phyloP scores from a whole-genome alignment of 331 rosid species.

The Acacia concinna region DNA sequence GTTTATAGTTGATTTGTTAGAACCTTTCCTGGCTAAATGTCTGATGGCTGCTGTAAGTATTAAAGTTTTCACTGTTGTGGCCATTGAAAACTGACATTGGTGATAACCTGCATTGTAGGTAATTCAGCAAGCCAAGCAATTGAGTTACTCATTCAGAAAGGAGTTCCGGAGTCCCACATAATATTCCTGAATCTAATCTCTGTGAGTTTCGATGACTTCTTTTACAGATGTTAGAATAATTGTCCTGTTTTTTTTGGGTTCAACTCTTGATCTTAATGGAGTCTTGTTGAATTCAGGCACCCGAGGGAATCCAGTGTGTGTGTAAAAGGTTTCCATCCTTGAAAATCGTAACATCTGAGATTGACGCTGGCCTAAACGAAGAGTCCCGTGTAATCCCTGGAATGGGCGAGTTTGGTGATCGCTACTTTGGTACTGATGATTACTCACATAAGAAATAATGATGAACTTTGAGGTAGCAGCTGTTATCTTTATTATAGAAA shows the following conservation, averaged over 20 bases:
- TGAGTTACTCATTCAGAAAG: constrained; percentile 83
- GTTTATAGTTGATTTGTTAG: neutral
- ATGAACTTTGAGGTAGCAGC: neutral
- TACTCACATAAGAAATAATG: neutral
- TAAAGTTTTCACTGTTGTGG: neutral
- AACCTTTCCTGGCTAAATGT: neutral
- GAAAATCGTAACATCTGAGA: constrained; percentile 97
- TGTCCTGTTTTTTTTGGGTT: neutral
- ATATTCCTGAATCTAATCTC: constrained; percentile 93
- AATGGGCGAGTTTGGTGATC: constrained; percentile 95
- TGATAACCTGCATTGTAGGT: constrained; percentile 48
- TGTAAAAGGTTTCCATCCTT: constrained; percentile 81
- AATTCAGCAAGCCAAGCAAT: constrained; percentile 97
- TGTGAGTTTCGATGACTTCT: constrained; percentile 54
- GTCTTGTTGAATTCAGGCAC: constrained; percentile 59
- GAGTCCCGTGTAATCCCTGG: constrained; percentile 95
- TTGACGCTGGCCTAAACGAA: constrained; percentile 72
- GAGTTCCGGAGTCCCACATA: constrained; percentile 92
- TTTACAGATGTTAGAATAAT: neutral
- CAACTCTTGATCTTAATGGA: neutral
- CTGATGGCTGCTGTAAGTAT: neutral
- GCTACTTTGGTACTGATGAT: constrained; percentile 92
- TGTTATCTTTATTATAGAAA: neutral
- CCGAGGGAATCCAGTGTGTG: constrained; percentile 93
- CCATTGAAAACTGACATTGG: constrained; percentile 21